phyloP scores from a whole-genome alignment of 768 basidiomycete species.

The Lactarius sanguifluus region DNA sequence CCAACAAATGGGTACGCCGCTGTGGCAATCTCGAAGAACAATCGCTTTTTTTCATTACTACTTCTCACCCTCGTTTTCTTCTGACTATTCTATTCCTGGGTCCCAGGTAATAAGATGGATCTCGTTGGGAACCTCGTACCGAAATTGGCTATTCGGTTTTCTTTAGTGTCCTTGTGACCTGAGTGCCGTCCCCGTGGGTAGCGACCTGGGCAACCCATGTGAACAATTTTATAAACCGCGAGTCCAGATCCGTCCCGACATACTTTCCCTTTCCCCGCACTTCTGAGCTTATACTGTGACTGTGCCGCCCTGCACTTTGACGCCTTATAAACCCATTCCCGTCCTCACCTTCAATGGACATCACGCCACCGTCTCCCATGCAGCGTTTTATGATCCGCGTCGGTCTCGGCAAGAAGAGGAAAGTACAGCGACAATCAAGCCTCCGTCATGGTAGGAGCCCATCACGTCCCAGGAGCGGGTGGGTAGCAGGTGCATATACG shows the following conservation, averaged over 20 bases:
- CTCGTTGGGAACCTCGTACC: not conserved
- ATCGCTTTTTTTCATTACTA: not conserved
- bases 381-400: conserved; percentile 8
- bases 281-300: not conserved
- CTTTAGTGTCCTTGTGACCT: not conserved
- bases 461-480: not conserved
- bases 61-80: not conserved
- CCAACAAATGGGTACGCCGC: not conserved
- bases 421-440: conserved; percentile 4
- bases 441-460: not conserved
- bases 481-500: not conserved
- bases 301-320: not conserved
- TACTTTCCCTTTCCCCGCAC: not conserved
- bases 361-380: not conserved
- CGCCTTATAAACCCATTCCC: not conserved
- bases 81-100: too few species aligned
- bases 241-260: not conserved
- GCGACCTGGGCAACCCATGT: not conserved
- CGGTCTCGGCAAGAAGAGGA: conserved; percentile 6
- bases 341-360: not conserved
- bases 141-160: not conserved
- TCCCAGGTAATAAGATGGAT: not conserved
- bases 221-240: not conserved
- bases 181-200: not conserved
- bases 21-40: conserved; percentile 1